A percentile compares a stretch with the other conserved stretches of the same genome.
These are phyloP conservation scores for Tagetes erecta DNA, from an alignment of 129 eudicot species.

Conservation along the genomic window DNA sequence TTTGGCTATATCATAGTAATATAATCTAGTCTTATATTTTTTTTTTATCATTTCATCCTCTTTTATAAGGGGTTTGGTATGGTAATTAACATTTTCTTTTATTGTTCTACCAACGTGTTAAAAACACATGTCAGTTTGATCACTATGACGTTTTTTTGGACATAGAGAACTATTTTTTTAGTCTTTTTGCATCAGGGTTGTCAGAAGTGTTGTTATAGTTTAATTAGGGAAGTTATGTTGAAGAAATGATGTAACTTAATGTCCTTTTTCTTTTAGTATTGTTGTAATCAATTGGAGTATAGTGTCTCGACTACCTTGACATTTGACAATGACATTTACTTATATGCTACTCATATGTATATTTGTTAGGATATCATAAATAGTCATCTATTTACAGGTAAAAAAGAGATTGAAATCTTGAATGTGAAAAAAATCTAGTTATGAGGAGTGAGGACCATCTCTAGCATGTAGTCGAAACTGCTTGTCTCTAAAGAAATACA, in stretches of 20 bases:
- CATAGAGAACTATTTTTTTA: background rate
- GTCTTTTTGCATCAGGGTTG: background rate
- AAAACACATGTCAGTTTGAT: background rate
- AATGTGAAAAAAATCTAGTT: background rate
- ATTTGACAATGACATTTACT: background rate
- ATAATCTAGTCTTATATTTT: background rate
- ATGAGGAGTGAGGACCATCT: background rate
- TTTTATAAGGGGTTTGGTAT: background rate
- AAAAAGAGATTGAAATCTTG: background rate
- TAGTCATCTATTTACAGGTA: background rate
- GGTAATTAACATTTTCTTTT: background rate
- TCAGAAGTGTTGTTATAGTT: background rate
- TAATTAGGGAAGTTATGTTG: background rate
- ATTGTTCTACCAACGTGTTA: background rate
- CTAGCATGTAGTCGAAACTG: background rate
- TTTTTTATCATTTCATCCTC: conserved; percentile 1
- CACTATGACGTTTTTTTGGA: background rate
- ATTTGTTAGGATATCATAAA: background rate
- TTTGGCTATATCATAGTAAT: background rate
- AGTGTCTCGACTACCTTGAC: background rate
- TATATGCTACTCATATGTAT: background rate
- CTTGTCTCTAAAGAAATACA: too few relatives aligned
- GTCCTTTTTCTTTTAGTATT: background rate
- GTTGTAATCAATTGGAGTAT: background rate
- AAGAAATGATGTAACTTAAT: background rate